Conservation (phyloP, 768 basidiomycete genomes). For the Boletus tomentosulus region DNA sequence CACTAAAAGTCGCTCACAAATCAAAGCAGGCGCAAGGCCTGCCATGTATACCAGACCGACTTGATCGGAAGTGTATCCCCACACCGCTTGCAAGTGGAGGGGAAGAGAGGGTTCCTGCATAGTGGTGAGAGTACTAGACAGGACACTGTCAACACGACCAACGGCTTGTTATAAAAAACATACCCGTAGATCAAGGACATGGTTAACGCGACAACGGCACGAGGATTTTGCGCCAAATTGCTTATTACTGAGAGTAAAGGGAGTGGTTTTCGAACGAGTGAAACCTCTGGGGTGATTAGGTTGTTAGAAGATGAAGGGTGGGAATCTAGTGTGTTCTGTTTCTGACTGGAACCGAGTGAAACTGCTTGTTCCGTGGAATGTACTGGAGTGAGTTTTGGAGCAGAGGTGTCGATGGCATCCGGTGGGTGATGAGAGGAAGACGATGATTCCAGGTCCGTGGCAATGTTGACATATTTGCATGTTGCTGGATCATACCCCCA, state of each 20-base stretch:
- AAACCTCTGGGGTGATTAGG: slow-evolving; percentile 2
- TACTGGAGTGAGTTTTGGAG: neutral
- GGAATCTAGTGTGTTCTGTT: neutral
- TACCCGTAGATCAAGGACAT: slow-evolving; percentile 55
- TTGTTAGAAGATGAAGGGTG: neutral
- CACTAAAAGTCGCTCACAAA: slow-evolving; percentile 44
- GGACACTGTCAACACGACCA: neutral
- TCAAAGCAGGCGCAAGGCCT: slow-evolving; percentile 56
- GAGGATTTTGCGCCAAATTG: slow-evolving; percentile 41
- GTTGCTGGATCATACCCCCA: slow-evolving; percentile 45
- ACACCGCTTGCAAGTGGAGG: slow-evolving; percentile 47
- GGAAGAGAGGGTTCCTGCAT: slow-evolving; percentile 57
- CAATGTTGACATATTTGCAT: slow-evolving; percentile 4
- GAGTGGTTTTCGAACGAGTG: slow-evolving; percentile 23
- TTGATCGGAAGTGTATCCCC: slow-evolving; percentile 42
- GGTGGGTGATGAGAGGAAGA: neutral
- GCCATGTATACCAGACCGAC: slow-evolving; percentile 70
- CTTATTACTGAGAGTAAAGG: slow-evolving; percentile 41
- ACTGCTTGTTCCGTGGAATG: neutral
- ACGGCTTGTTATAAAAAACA: slow-evolving; percentile 5
- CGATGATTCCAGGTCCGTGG: slow-evolving; percentile 6
- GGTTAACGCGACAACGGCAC: slow-evolving; percentile 44
- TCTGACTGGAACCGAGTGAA: neutral
- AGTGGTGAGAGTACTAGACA: slow-evolving; percentile 42
- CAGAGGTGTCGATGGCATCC: neutral